These are phyloP conservation scores for Trametes cinnabarina DNA, from an alignment of 768 basidiomycete species.

Conservation along the genomic window DNA sequence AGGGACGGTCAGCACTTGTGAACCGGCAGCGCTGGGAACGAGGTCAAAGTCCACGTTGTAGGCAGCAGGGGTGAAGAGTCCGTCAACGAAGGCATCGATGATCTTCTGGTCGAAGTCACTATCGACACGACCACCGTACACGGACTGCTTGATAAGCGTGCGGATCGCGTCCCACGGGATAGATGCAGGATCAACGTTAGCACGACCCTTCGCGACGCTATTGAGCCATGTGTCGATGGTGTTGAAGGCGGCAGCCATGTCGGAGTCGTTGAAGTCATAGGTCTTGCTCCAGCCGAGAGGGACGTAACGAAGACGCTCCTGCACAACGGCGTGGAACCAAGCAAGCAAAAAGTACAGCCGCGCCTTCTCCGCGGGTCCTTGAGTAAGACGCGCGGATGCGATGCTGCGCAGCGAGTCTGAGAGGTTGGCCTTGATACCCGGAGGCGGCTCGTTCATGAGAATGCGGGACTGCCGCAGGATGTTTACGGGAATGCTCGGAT, in stretches of 20 bases:
- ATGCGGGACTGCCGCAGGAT: constrained; percentile 94
- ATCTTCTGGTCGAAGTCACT: constrained; percentile 94
- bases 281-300: constrained; percentile 96
- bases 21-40: constrained; percentile 61
- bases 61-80: constrained; percentile 79
- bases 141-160: constrained; percentile 90
- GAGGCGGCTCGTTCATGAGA: constrained; percentile 98
- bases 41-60: constrained; percentile 94
- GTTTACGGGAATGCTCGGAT: constrained; percentile 91
- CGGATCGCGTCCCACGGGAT: constrained; percentile 98
- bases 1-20: constrained; percentile 64
- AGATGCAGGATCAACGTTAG: constrained; percentile 87
- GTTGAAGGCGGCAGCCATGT: constrained; percentile 87
- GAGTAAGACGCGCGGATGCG: constrained; percentile 62
- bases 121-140: constrained; percentile 93
- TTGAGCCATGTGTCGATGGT: constrained; percentile 93
- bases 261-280: constrained; percentile 99
- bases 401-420: constrained; percentile 85
- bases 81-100: constrained; percentile 90
- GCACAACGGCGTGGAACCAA: constrained; percentile 98
- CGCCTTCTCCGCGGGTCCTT: constrained; percentile 91
- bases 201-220: constrained; percentile 75
- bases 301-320: constrained; percentile 93
- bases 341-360: constrained; percentile 94
- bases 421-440: constrained; percentile 94